Percentiles rank a stretch among this genome's conserved stretches.
Conservation (phyloP, 2,329 filamentous ascomycete species). For the Apiospora hydei region DNA sequence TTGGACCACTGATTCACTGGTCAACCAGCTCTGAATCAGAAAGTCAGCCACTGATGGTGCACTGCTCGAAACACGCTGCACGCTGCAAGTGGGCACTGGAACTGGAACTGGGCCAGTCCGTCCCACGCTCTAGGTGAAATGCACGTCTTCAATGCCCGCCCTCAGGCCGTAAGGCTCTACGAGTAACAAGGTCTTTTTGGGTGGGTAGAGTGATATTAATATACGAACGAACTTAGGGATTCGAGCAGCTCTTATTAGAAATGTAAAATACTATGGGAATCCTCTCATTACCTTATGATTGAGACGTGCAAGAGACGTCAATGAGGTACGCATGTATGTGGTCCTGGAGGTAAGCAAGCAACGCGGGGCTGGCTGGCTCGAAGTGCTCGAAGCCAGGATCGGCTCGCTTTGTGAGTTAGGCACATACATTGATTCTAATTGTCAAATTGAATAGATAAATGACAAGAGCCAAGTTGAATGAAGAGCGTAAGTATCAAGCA, state of each 20-base stretch:
- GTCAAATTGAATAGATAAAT: background rate
- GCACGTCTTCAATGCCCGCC: background rate
- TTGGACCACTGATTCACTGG: conserved; percentile 10
- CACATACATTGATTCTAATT: background rate
- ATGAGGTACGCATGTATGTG: background rate
- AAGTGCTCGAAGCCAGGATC: background rate
- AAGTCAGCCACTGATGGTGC: conserved; percentile 5
- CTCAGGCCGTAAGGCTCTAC: background rate
- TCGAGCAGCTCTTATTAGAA: background rate
- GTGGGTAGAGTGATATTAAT: background rate
- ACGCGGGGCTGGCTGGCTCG: background rate
- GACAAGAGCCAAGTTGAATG: background rate
- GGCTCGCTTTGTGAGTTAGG: background rate
- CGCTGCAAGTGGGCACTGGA: background rate
- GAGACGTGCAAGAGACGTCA: background rate
- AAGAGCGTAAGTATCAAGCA: background rate
- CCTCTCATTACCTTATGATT: background rate
- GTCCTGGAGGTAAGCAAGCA: background rate
- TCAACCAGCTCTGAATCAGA: conserved; percentile 13
- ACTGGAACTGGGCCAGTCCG: background rate
- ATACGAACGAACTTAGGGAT: background rate
- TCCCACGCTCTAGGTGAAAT: background rate
- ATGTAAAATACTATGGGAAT: background rate
- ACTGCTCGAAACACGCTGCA: conserved; percentile 1
- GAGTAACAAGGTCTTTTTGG: background rate